These are phyloP conservation scores for Platanus orientalis DNA, from an alignment of 164 flowering plant genomes.

Conservation along the genomic window DNA sequence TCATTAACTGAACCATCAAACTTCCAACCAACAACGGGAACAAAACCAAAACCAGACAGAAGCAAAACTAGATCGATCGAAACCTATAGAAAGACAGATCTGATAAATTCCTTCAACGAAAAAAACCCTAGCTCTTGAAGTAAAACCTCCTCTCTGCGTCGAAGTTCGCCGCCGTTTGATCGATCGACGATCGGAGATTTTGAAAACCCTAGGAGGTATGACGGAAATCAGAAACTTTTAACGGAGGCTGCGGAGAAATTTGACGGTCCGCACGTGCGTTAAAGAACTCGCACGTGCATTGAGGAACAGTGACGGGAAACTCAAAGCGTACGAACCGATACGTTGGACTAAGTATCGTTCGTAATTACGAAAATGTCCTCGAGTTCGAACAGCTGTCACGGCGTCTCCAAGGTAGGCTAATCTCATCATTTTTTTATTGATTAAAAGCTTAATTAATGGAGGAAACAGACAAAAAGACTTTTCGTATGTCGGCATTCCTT, in stretches of 20 bases:
- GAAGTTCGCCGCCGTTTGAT: not conserved
- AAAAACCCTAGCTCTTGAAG: not conserved
- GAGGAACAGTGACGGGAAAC: not conserved
- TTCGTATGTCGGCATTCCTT: too few relatives aligned
- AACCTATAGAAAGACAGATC: not conserved
- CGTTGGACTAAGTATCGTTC: too few relatives aligned
- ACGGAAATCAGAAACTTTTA: not conserved
- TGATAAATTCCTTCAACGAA: too few relatives aligned
- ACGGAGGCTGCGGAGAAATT: not conserved
- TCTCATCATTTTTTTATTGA: too few relatives aligned
- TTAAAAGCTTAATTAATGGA: too few relatives aligned
- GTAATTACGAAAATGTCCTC: too few relatives aligned
- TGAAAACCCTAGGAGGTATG: constrained; percentile 8
- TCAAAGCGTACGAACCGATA: too few relatives aligned
- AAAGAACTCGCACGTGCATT: constrained; percentile 1
- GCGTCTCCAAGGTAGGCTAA: too few relatives aligned
- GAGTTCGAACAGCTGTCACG: too few relatives aligned
- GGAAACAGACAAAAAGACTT: too few relatives aligned
- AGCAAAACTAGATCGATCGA: not conserved
- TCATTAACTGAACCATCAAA: constrained; percentile 60
- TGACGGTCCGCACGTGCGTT: constrained; percentile 10
- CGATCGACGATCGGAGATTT: not conserved
- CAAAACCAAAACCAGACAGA: not conserved
- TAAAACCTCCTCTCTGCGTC: not conserved
- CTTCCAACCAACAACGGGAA: not conserved